Base-by-base conservation (phyloP, 805 yeast genomes). In the Metschnikowia koreensis region DNA sequence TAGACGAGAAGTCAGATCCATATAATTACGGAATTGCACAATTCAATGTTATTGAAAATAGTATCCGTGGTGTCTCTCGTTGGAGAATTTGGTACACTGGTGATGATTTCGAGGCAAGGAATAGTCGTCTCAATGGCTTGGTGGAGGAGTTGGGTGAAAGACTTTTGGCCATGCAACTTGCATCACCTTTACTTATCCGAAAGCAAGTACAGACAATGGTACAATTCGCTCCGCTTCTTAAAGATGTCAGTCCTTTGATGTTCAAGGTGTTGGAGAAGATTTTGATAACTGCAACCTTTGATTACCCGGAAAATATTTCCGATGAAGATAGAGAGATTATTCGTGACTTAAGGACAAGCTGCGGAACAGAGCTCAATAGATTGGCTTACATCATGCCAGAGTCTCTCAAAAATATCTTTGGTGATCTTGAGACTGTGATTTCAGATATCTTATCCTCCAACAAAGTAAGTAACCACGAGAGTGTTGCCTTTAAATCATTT, bases 301-400 rank as follows among this genome's bases (percentile, higher is more conserved):
- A 87, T 43, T 86, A 86, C 59, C 96, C 96, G 1, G 77, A 75
- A 31, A 71, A 75, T 51, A 77, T 81, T 9, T 70, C 75, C n/a
- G 93, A 87, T 59, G 96, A 89, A 38, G 85, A 82, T 46, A 77
- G 87, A 31, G 97, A 91, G 56, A 73, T 87, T 8, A 83, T 94
- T 41, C 81, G 96, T 52, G 98, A 94, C 63, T 74, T 96, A 59
- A 79, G 97, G 60, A 87, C 94, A 1, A 86, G 91, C 47, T 89
- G 97, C 67, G 99, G 97, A 40, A 90, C 97, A 0, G 99, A 94
- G 68, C 76, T 94, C 52, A 93, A 94, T 67, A 76, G 99, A 63
- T 79, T 94, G 68, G 99, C 97, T 1, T 87, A 92, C 66, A 78
- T 96, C 66, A 92, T 94, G 87, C 98, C 99, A 0, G 96, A 88